Base-by-base conservation (phyloP, 495 filamentous ascomycete genomes). In the Talaromyces thailandensis region DNA sequence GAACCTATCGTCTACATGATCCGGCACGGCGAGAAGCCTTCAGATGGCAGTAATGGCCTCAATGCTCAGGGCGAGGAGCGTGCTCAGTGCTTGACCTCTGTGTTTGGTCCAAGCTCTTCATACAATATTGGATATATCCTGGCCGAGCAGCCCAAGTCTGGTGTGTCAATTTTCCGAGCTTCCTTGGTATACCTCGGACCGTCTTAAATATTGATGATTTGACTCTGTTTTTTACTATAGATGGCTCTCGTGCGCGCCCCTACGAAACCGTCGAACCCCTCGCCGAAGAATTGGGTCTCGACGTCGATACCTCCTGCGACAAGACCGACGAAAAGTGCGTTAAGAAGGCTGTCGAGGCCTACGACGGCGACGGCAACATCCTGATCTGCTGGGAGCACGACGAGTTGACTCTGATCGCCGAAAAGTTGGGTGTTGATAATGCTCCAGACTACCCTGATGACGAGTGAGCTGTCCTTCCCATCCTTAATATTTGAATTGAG, bases 351-450 rank as follows among this genome's bases (percentile, higher is more conserved):
- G 75, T 83, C 1, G 65, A 80, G 3, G 63, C 43, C 1, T 84
- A 82, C 32, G 29, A 64, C 0, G 81, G 81, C 2, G 61, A 65
- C 0, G 81, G 80, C 29, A 85, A 85, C 64, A 79, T 85, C 9
- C 66, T 85, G 6, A 77, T 85, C 51, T 85, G 81, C 72, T 85
- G 82, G 82, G 76, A 85, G 63, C 82, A 86, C 64, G 69, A 72
- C 28, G 64, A 68, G 14, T 65, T 82, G 48, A 76, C 71, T n/a
- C 73, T 79, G 65, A 80, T 84, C 60, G 71, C 75, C 2, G 60
- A 76, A 64, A 59, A 72, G 40, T 61, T 83, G 55, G 80, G 80
- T 7, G 78, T 72, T 58, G 62, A 74, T 16, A 57, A 77, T 69
- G 71, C 72, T 1, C 71, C 73, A 6, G 29, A 59, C 14, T 75